Evolutionary conservation across 1,284 basidiomycete species (phyloP).

Genomic region (Sanguinoderma infundibulare): DNA sequence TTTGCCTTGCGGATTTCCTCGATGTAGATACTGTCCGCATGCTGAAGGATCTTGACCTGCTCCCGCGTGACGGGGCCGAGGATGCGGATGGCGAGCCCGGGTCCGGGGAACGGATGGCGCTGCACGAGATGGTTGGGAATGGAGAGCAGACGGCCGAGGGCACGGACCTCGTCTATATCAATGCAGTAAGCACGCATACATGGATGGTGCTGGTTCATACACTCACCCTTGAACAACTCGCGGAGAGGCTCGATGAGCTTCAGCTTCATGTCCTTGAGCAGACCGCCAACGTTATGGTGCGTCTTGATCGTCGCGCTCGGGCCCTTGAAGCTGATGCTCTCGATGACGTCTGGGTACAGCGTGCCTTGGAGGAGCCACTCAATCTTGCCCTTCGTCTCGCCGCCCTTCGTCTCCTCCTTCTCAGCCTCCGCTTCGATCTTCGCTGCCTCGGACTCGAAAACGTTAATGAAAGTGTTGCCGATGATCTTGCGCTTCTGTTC

Average conservation of each 20-base stretch:
- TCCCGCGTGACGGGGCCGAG: constrained; percentile 92
- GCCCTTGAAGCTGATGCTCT: constrained; percentile 99
- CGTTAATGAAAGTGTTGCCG: constrained; percentile 98
- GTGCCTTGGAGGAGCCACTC: constrained; percentile 99
- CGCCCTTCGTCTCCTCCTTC: constrained; percentile 69
- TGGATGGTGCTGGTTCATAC: neutral
- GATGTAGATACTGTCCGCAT: constrained; percentile 96
- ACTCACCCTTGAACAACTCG: constrained; percentile 95
- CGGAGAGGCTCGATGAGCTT: constrained; percentile 98
- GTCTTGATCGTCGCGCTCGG: constrained; percentile 99
- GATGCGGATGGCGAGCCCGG: constrained; percentile 98
- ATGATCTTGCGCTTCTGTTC: constrained; percentile 99
- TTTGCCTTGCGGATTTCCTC: constrained; percentile 95
- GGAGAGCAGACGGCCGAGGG: constrained; percentile 86
- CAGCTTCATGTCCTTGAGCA: constrained; percentile 98
- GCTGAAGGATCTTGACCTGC: constrained; percentile 94
- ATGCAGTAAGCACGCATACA: constrained; percentile 3
- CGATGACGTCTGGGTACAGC: constrained; percentile 98
- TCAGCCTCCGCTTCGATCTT: constrained; percentile 90
- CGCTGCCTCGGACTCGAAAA: constrained; percentile 93
- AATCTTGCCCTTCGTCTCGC: constrained; percentile 84
- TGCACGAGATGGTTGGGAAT: constrained; percentile 96
- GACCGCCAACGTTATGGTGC: constrained; percentile 98
- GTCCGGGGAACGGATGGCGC: constrained; percentile 99
- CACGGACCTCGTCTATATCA: constrained; percentile 89